These are phyloP conservation scores for Colletotrichum caudatum DNA, from an alignment of 2,329 filamentous ascomycete species.

Conservation along the genomic window DNA sequence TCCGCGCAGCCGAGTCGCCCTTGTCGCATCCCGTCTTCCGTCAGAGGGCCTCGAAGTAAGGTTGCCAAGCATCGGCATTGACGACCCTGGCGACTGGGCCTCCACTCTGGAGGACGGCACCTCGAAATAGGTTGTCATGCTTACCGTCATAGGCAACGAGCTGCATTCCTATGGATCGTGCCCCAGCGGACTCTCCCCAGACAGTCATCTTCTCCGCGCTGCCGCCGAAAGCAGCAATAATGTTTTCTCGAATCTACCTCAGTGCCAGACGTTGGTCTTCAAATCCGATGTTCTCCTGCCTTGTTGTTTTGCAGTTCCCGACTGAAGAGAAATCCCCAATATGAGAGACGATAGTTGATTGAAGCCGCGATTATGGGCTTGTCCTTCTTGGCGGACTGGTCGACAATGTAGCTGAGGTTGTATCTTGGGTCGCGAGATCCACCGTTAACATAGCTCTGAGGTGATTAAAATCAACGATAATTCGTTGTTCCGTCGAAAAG, in stretches of 20 bases:
- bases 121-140: constrained; percentile 72
- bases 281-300: constrained; percentile 68
- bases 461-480: constrained; percentile 10
- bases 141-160: constrained; percentile 72
- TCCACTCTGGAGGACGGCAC: constrained; percentile 73
- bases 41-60: constrained; percentile 41
- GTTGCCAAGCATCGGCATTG: constrained; percentile 60
- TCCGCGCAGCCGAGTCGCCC: constrained; percentile 56
- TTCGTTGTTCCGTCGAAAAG: not conserved
- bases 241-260: constrained; percentile 74
- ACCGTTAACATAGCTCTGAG: constrained; percentile 51
- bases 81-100: constrained; percentile 65
- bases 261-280: constrained; percentile 71
- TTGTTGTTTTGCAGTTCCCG: constrained; percentile 67
- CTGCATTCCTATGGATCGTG: constrained; percentile 72
- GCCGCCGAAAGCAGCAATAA: constrained; percentile 74
- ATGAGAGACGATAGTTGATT: constrained; percentile 73
- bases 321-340: constrained; percentile 71
- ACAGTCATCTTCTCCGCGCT: constrained; percentile 74
- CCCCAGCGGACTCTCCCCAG: constrained; percentile 71
- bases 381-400: constrained; percentile 53
- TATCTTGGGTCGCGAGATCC: constrained; percentile 45
- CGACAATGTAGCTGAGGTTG: constrained; percentile 52
- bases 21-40: constrained; percentile 51
- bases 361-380: constrained; percentile 73